Conservation (phyloP, 2,329 filamentous ascomycete genomes). For the Talaromyces sp. region DNA sequence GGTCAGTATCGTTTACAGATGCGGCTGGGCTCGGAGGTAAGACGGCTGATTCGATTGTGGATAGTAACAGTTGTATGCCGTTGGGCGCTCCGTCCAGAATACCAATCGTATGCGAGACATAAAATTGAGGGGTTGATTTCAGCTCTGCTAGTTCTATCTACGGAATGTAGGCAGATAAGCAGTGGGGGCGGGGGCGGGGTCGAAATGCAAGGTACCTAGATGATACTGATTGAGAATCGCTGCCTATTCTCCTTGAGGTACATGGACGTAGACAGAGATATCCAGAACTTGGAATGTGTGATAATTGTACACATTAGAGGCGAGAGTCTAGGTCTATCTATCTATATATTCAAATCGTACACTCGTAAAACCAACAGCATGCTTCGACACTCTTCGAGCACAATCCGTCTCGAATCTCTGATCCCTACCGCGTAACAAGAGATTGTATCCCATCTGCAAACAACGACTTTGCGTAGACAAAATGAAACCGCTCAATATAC, state of each 20-base stretch:
- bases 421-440: background rate
- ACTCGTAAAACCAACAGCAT: background rate
- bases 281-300: background rate
- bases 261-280: background rate
- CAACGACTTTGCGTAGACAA: constrained; percentile 17
- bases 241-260: background rate
- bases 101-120: background rate
- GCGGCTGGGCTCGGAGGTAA: background rate
- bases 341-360: background rate
- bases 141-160: background rate
- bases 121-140: background rate
- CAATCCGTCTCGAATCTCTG: background rate
- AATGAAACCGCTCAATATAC: constrained; percentile 17
- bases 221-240: background rate
- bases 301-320: background rate
- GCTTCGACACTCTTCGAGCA: background rate
- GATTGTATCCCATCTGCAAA: constrained; percentile 19
- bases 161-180: background rate
- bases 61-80: background rate
- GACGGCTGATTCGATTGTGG: background rate
- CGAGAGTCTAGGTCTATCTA: background rate
- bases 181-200: background rate
- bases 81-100: background rate
- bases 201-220: background rate
- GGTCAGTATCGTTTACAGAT: background rate